phyloP scores from a whole-genome alignment of 2,329 filamentous ascomycete species.

The Aspergillus sp. region DNA sequence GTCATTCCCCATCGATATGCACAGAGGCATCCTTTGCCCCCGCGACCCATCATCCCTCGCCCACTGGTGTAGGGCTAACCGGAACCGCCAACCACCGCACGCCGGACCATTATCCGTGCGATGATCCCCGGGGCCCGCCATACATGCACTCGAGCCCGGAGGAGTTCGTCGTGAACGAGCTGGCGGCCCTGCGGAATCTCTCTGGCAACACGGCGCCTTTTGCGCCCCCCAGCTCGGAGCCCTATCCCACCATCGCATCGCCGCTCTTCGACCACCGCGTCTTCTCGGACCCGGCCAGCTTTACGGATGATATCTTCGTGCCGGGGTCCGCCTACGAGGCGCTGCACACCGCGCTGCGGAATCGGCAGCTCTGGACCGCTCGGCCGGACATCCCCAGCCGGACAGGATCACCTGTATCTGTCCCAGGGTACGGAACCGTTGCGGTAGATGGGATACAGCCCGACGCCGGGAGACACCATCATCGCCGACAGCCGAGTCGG shows the following conservation, averaged over 20 bases:
- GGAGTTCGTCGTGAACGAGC: slow-evolving; percentile 21
- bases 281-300: slow-evolving; percentile 24
- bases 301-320: slow-evolving; percentile 50
- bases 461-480: not conserved
- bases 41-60: not conserved
- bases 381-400: slow-evolving; percentile 40
- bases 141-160: slow-evolving; percentile 26
- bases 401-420: slow-evolving; percentile 20
- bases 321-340: slow-evolving; percentile 50
- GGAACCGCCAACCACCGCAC: not conserved
- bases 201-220: slow-evolving; percentile 7
- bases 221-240: slow-evolving; percentile 9
- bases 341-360: slow-evolving; percentile 46
- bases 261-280: slow-evolving; percentile 23
- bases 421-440: slow-evolving; percentile 10
- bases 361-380: slow-evolving; percentile 47
- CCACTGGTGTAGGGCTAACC: not conserved
- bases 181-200: slow-evolving; percentile 17
- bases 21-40: not conserved
- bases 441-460: not conserved
- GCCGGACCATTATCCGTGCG: not conserved
- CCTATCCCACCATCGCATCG: slow-evolving; percentile 21
- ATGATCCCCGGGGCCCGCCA: slow-evolving; percentile 5
- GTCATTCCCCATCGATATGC: not conserved
- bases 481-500: slow-evolving; percentile 13